Conservation (phyloP, 75 land plant species). For the Cryptomeria japonica region DNA sequence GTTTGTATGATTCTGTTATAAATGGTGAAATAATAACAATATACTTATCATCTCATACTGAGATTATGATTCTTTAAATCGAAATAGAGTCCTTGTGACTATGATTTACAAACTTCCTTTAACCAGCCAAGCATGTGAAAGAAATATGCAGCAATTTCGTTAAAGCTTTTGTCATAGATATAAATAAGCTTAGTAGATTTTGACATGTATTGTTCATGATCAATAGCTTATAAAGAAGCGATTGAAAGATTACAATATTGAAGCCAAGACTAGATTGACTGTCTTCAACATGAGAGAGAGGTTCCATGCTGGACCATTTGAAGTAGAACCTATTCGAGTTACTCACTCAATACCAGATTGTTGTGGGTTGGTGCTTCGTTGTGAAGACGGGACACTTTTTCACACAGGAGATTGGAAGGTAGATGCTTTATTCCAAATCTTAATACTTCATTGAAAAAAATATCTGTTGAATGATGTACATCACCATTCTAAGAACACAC, state of each 20-base stretch:
- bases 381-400: slow-evolving; percentile 50
- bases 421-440: background rate
- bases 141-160: background rate
- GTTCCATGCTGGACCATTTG: slow-evolving; percentile 53
- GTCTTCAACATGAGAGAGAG: slow-evolving; percentile 43
- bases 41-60: background rate
- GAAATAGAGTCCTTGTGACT: no score
- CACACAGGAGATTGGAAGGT: slow-evolving; percentile 69
- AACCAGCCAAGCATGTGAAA: no score
- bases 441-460: background rate
- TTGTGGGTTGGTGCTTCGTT: slow-evolving; percentile 56
- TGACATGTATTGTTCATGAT: background rate
- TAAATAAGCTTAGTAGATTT: background rate
- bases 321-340: slow-evolving; percentile 51
- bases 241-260: slow-evolving; percentile 39
- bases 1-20: background rate
- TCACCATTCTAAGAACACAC: slow-evolving; percentile 1
- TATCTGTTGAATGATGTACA: background rate
- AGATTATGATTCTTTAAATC: background rate
- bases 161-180: slow-evolving; percentile 1
- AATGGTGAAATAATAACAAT: background rate
- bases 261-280: slow-evolving; percentile 29
- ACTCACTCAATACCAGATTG: slow-evolving; percentile 63
- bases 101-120: no score
- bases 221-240: slow-evolving; percentile 42